Conservation (phyloP, 495 filamentous ascomycete genomes). For the Sabuloglossum arenarium region DNA sequence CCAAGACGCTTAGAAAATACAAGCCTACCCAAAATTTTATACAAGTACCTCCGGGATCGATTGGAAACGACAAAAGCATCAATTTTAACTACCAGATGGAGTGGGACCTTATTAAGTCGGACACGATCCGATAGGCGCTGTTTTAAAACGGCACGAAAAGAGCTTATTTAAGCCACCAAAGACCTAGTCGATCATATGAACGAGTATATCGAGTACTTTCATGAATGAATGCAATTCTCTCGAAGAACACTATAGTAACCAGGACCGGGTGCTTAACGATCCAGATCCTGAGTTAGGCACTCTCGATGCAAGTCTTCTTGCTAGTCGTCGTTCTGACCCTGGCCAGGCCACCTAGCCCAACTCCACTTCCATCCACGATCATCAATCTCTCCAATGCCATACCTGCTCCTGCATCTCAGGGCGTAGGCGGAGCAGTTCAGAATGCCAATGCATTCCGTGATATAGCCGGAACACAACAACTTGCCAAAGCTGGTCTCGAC, state of each 20-base stretch:
- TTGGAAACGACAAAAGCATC: neutral
- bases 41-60: neutral
- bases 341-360: neutral
- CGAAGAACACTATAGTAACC: neutral
- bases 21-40: too few species aligned
- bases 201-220: neutral
- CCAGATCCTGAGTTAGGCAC: neutral
- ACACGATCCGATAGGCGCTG: neutral
- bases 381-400: neutral
- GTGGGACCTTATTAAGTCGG: neutral
- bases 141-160: neutral
- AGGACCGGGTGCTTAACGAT: neutral
- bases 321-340: neutral
- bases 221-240: neutral
- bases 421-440: neutral
- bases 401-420: neutral
- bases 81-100: neutral
- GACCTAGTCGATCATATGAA: neutral
- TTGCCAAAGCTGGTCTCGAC: neutral
- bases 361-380: neutral
- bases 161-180: neutral
- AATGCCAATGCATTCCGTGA: neutral
- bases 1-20: too few species aligned
- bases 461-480: neutral
- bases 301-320: neutral